Base-by-base conservation (phyloP, 768 basidiomycete species). In the Pulveroboletus sp. region DNA sequence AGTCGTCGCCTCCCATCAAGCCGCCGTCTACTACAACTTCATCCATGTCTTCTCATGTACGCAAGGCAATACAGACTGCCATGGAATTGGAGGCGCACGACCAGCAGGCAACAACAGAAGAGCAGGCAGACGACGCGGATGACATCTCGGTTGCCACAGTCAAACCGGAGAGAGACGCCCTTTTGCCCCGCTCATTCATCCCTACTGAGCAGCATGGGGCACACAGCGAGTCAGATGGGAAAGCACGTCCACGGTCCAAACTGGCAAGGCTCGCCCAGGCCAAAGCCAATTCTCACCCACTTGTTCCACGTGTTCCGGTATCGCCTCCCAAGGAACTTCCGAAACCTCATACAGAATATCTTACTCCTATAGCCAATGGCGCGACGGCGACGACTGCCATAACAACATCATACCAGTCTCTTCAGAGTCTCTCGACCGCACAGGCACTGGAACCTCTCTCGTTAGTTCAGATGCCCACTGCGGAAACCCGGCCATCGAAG, bases 311-410 rank as follows among this genome's bases (percentile, higher is more conserved):
- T 14, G 66, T 62, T 44, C 52, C 68, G 1, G 67, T 59, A 30
- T 49, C 69, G 46, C 67, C 63, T 43, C 64, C 60, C 32, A 67
- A 58, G 41, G 65, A 68, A 8, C 66, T 79, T 47, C 76, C 75
- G n/a, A 69, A 66, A 40, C 56, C 76, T 41, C 79, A 68, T 43
- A 89, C 88, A 6, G 82, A 89, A 61, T 86, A 83, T 61, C 68
- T 89, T 10, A 84, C 79, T 14, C 88, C 89, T 2, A 87, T 85
- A 39, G 85, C 84, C n/a, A 90, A 90, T 60, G 86, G 88, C 0
- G 70, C 84, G 4, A 82, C 86, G n/a, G 88, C 81, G 11, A 90
- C 88, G 0, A 89, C 87, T 14, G 88, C 88, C 2, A 90, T 90
- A 60, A 90, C 88, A 0, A 89, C 88, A 2, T 82, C 84, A 0